These are phyloP conservation scores for Stentor roeselii DNA, from an alignment of 73 alveolate species.

Conservation along the genomic window DNA sequence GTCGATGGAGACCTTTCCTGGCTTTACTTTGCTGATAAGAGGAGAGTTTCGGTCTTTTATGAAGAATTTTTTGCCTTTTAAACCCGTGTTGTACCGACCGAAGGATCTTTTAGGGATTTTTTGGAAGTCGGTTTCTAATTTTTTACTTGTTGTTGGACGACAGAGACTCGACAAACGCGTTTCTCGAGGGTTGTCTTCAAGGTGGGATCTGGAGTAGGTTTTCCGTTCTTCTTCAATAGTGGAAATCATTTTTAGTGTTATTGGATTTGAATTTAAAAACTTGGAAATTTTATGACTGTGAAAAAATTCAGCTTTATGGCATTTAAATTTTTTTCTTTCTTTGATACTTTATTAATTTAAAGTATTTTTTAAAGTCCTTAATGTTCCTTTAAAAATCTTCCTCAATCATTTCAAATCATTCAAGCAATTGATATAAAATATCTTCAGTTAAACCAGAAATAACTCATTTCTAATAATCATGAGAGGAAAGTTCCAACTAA, in stretches of 20 bases:
- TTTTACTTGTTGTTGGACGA: neutral
- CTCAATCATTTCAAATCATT: too few species aligned
- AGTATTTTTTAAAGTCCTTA: too few species aligned
- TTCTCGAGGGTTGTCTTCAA: neutral
- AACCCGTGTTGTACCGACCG: neutral
- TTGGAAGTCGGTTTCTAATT: neutral
- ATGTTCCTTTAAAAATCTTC: neutral
- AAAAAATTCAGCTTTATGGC: neutral
- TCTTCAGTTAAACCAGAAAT: too few species aligned
- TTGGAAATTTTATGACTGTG: neutral
- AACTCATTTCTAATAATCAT: too few species aligned
- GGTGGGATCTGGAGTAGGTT: neutral
- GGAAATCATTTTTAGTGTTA: neutral
- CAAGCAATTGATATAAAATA: too few species aligned
- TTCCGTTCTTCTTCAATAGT: neutral
- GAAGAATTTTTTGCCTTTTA: neutral
- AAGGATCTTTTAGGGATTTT: too few species aligned
- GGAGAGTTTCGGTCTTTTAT: neutral
- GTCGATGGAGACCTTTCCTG: neutral
- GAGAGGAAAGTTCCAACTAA: slow-evolving; percentile 18
- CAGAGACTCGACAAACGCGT: neutral
- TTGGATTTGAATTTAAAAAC: too few species aligned
- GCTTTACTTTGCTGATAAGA: neutral
- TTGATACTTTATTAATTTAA: neutral
- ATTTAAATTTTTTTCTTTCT: too few species aligned